Evolutionary conservation across 2,329 filamentous ascomycete species (phyloP).

Genomic region (Arachnomyces sp.): DNA sequence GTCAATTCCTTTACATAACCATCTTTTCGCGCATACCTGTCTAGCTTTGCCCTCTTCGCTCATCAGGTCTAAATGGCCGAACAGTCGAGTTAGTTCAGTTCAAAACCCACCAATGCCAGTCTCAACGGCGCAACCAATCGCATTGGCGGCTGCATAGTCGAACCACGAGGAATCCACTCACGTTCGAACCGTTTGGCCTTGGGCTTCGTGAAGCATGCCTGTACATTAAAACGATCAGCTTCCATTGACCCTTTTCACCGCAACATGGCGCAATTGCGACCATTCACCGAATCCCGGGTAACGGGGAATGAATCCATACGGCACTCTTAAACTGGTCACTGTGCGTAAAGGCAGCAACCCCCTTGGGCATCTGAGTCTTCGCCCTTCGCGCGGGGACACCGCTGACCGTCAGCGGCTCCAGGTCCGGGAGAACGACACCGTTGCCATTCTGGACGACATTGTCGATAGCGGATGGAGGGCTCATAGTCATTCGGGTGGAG

Average conservation of each 20-base stretch:
- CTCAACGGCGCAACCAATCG: neutral
- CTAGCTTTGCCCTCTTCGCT: slow-evolving; percentile 54
- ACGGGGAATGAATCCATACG: slow-evolving; percentile 36
- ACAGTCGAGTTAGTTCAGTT: too few relatives aligned
- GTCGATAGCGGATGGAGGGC: slow-evolving; percentile 23
- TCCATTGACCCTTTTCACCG: slow-evolving; percentile 12
- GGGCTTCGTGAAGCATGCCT: slow-evolving; percentile 52
- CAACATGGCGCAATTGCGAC: slow-evolving; percentile 8
- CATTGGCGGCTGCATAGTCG: neutral
- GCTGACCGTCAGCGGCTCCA: slow-evolving; percentile 50
- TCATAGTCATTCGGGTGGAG: slow-evolving; percentile 19
- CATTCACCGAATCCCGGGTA: neutral
- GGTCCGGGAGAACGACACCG: slow-evolving; percentile 28
- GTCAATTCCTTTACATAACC: slow-evolving; percentile 16
- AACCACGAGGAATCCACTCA: slow-evolving; percentile 51
- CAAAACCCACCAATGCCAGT: too few relatives aligned
- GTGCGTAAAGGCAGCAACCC: slow-evolving; percentile 67
- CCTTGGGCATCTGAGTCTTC: slow-evolving; percentile 66
- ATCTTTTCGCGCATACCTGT: slow-evolving; percentile 24
- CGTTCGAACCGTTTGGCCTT: slow-evolving; percentile 78
- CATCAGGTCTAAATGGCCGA: slow-evolving; percentile 41
- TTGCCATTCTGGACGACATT: slow-evolving; percentile 30
- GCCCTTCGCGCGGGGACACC: slow-evolving; percentile 61
- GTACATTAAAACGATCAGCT: slow-evolving; percentile 16
- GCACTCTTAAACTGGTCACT: slow-evolving; percentile 78